Evolutionary conservation across 768 basidiomycete species (phyloP), one percentile per base, ranked within the genome.

Genomic region (Pluteus cervinus): DNA sequence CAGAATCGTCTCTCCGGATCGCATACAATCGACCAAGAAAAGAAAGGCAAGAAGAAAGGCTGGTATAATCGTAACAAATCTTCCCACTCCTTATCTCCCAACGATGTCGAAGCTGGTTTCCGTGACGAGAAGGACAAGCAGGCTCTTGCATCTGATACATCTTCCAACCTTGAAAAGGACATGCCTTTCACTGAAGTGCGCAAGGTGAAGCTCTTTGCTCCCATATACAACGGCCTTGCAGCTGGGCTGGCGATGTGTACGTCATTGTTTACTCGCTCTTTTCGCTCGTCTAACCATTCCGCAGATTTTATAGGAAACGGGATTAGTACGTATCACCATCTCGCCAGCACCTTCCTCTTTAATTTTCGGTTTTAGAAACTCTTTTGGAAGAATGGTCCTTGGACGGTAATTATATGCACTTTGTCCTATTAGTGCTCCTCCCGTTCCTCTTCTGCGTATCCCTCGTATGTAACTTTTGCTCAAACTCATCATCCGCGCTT

Each of bases 401-500:
- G n/a, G 90, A 91, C 46, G 65, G 63, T 30, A 18, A 62, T 0
- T 75, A 68, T 43, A 58, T 57, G 0, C 71, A 87, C 3, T 88
- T 92, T 41, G 76, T 69, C 0, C 68, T 92, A 6, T 40, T 79
- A 7, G 71, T 63, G 5, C 65, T 80, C 1, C 53, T 67, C 0
- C 88, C 88, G 0, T 58, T 87, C 36, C 58, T 88, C 2, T 87
- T 79, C 52, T 88, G 84, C 48, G 73, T 91, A 22, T 82, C 82
- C 4, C 61, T 89, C 43, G 68, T 72, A 37, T 7, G 66, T 58
- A 41, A 43, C 58, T 48, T 3, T 2, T 5, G 21, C 17, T 66
- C 16, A 41, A 62, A 14, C 54, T 29, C 7, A 8, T 22, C 10
- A 8, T 26, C 40, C 34, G 11, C 18, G 5, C 28, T 7, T 4